Base-by-base conservation (phyloP, 345 rosid genomes). In the Brassica rapa region DNA sequence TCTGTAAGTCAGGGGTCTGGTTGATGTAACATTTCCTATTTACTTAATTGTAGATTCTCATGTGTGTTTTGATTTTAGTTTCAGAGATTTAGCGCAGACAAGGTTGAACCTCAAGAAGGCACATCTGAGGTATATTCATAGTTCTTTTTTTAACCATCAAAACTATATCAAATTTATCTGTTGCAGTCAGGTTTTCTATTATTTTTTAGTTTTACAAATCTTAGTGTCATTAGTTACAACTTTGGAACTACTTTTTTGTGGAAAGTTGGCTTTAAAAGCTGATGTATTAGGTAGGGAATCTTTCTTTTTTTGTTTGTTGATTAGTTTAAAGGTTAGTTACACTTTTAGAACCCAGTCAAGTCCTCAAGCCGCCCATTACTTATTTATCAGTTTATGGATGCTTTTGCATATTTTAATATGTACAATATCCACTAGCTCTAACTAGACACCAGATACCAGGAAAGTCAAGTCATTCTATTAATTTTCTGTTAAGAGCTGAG, bases 61-160 rank as follows among this genome's bases (percentile, higher is more conserved):
- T 29, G 49, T 11, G 23, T 49, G 37, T 10, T 41, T 70, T 65
- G 3, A 27, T 62, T 37, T 77, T 68, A 77, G 78, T 72, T 77
- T 56, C 78, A 74, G 77, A 82, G 51, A 63, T 73, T 23, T 77
- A 73, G 37, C 64, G 46, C 24, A 5, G 81, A 68, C 71, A 77
- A 69, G 32, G 75, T 10, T 61, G 87, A 85, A 56, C 79, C 84
- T 46, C 87, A 72, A 73, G 86, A 87, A 63, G 75, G 30, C 78
- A 72, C 89, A 49, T 60, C 81, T 23, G 87, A 87, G 89, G 92
- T 89, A 81, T 30, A 60, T n/a, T 74, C 68, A 55, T 43, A 9
- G 3, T 27, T 73, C 5, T 53, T 64, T 6, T 70, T 8, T 49
- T 2, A 56, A 41, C 59, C 19, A 7, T 65, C 61, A 60, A 19